Base-by-base conservation (phyloP, 257 asterid genomes). In the Nicotiana attenuata region DNA sequence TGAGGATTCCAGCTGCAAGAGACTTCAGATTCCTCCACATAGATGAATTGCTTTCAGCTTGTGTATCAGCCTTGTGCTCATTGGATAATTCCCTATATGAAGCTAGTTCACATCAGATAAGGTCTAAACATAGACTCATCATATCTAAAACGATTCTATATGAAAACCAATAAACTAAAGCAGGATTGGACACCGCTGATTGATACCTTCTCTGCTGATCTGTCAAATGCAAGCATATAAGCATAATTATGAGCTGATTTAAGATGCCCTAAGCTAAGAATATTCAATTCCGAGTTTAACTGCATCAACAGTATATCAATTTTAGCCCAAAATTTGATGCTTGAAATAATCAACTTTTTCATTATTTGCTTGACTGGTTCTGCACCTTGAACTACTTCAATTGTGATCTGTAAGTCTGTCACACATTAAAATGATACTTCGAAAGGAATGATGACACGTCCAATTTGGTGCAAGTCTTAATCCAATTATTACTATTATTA, bases 21-120 rank as follows among this genome's bases (percentile, higher is more conserved):
- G 99, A 91, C 85, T 90, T 93, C 83, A 95, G 87, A 81, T 86
- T 89, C 41, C 88, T 86, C 99, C 99, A 93, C 67, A 87, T n/a
- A 10, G 95, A 90, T 16, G 93, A 68, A 53, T 82, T 85, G 82
- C 61, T 83, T 80, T 84, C 87, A 56, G 89, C 71, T 73, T 85
- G 89, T 52, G 76, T 80, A 41, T 85, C 86, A 66, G 80, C 84
- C 65, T 57, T 57, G 8, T 83, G 89, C 83, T 79, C 94, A 82
- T 81, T 80, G 45, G 86, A 33, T 65, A 35, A 68, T 81, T 85
- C 87, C 92, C 98, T 92, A 59, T 66, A 73, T 29, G 20, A 80
- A 65, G 57, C 81, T 31, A 80, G 20, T 6, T 29, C 76, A 81
- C 15, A 45, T 11, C 59, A 80, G 22, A 17, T 22, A 28, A 53